A percentile compares a stretch with the other conserved stretches of the same genome.
phyloP scores from a whole-genome alignment of 1,284 basidiomycete genomes.

The Trichosporon ovoides region DNA sequence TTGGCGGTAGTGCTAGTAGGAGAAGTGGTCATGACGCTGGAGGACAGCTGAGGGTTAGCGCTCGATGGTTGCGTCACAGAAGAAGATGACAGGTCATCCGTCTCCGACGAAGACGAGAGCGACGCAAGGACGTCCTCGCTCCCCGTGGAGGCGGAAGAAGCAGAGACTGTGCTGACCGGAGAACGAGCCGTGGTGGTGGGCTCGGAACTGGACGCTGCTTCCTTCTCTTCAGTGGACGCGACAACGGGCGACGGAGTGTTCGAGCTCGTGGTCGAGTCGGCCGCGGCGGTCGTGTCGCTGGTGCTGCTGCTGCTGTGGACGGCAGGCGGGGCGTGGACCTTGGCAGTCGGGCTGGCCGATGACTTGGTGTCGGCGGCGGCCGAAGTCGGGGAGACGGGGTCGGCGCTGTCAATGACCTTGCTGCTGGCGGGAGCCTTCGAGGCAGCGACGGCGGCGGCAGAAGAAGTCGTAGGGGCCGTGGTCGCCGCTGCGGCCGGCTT shows the following conservation, averaged over 20 bases:
- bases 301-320: too few species aligned
- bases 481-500: not conserved
- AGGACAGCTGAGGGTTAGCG: conserved; percentile 1
- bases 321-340: too few species aligned
- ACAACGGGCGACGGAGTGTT: not conserved
- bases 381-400: too few species aligned
- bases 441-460: too few species aligned
- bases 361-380: not conserved
- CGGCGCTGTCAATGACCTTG: not conserved
- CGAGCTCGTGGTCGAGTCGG: not conserved
- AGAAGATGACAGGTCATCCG: not conserved
- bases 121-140: not conserved
- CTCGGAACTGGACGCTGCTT: not conserved
- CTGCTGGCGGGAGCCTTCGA: not conserved
- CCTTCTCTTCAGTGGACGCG: not conserved
- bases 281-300: too few species aligned
- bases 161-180: not conserved
- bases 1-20: not conserved
- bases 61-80: not conserved
- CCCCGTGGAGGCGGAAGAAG: not conserved
- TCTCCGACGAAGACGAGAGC: not conserved
- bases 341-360: too few species aligned
- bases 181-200: not conserved
- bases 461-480: too few species aligned
- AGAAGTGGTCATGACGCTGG: not conserved